Evolutionary conservation across 2,329 filamentous ascomycete genomes (phyloP).

Genomic region (Coniochaeta sp.): DNA sequence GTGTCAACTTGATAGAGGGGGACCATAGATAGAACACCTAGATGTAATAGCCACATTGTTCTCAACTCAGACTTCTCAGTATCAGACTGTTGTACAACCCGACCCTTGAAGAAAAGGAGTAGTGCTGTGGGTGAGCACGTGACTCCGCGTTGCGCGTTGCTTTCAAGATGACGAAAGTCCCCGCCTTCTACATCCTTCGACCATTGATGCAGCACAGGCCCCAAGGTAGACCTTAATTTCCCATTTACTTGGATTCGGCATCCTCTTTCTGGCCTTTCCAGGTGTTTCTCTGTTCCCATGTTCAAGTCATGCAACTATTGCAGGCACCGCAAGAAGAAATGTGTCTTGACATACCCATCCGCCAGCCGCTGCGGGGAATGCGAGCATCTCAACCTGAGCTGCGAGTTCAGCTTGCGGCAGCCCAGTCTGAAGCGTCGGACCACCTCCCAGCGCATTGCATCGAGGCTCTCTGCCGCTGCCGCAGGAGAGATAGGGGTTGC

Average conservation of each 20-base stretch:
- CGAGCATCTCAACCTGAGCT: background rate
- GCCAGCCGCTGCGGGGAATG: background rate
- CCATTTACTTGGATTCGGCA: too few species aligned
- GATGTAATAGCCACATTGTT: too few species aligned
- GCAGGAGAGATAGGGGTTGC: background rate
- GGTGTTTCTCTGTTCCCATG: background rate
- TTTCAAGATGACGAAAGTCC: too few species aligned
- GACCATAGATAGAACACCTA: background rate
- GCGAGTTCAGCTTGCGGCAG: background rate
- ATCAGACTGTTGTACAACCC: too few species aligned
- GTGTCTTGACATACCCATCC: background rate
- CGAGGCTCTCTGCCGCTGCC: background rate
- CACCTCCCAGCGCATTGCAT: background rate
- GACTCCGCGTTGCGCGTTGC: too few species aligned
- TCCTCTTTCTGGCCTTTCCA: background rate
- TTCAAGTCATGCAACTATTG: background rate
- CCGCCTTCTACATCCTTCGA: too few species aligned
- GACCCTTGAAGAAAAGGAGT: too few species aligned
- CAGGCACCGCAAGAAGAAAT: background rate
- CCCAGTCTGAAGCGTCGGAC: background rate
- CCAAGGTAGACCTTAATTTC: too few species aligned
- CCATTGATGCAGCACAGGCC: too few species aligned
- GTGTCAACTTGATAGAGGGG: background rate
- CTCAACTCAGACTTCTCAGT: too few species aligned
- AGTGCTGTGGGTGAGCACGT: too few species aligned